phyloP scores from a whole-genome alignment of 345 rosid genomes.

The Citrus unshiu region DNA sequence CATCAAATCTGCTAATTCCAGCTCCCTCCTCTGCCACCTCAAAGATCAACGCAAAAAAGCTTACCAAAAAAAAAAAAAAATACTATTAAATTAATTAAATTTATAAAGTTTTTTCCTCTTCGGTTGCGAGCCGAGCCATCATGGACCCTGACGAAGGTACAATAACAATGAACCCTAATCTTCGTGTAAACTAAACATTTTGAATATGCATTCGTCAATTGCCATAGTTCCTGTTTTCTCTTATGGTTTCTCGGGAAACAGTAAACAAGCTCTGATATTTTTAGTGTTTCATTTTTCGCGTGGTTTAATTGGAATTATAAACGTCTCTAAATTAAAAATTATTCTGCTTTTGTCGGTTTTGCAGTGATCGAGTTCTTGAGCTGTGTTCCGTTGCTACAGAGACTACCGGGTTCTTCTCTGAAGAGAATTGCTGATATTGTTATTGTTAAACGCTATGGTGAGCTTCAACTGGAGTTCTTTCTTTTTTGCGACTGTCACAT shows the following conservation, averaged over 20 bases:
- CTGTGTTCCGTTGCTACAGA: constrained; percentile 69
- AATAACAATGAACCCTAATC: neutral
- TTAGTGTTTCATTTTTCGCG: neutral
- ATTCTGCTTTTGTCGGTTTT: constrained; percentile 1
- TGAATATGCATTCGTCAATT: neutral
- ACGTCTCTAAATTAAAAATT: neutral
- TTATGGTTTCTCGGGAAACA: neutral
- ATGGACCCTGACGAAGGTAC: constrained; percentile 51
- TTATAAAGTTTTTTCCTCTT: too few relatives aligned
- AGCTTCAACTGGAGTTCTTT: neutral
- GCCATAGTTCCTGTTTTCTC: neutral
- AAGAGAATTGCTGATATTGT: constrained; percentile 56
- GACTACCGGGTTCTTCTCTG: constrained; percentile 64
- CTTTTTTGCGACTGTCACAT: neutral
- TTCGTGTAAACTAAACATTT: neutral
- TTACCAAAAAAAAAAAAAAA: neutral
- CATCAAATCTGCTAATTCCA: too few relatives aligned
- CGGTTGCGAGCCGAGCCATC: neutral
- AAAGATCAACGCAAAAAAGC: too few relatives aligned
- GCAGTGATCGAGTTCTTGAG: constrained; percentile 74
- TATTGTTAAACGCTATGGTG: constrained; percentile 53
- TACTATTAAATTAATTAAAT: neutral
- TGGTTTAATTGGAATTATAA: neutral
- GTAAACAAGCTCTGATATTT: neutral
- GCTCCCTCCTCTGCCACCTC: too few relatives aligned